phyloP scores from a whole-genome alignment of 768 basidiomycete species.

The Suillus americanus region DNA sequence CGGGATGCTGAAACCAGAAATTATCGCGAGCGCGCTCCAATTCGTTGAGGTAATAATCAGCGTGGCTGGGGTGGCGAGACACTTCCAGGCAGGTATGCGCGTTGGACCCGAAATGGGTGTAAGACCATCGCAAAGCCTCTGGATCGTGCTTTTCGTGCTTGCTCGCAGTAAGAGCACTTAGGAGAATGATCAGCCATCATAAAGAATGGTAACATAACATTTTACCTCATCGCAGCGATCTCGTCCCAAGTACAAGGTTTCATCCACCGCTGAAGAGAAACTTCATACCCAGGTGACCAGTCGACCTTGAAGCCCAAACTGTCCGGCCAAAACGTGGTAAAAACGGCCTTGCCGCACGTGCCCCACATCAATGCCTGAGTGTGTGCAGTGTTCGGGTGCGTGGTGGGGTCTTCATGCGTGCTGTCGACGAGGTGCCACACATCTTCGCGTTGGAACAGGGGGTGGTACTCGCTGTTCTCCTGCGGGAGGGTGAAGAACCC shows the following conservation, averaged over 20 bases:
- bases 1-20: background rate
- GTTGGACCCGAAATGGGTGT: background rate
- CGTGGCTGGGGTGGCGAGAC: background rate
- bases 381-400: background rate
- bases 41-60: background rate
- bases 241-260: background rate
- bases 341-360: background rate
- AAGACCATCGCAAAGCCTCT: background rate
- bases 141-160: background rate
- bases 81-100: background rate
- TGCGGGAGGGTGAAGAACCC: background rate
- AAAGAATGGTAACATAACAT: background rate
- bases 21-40: background rate
- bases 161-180: background rate
- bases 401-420: background rate
- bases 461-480: background rate
- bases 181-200: background rate
- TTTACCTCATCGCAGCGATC: background rate
- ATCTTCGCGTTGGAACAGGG: background rate
- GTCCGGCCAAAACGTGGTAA: background rate
- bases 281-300: slow-evolving; percentile 1
- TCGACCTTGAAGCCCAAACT: background rate
- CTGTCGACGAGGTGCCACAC: background rate
- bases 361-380: background rate
- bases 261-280: background rate